Base-by-base conservation (phyloP, 306 rosid genomes). In the Begonia peltatifolia region DNA sequence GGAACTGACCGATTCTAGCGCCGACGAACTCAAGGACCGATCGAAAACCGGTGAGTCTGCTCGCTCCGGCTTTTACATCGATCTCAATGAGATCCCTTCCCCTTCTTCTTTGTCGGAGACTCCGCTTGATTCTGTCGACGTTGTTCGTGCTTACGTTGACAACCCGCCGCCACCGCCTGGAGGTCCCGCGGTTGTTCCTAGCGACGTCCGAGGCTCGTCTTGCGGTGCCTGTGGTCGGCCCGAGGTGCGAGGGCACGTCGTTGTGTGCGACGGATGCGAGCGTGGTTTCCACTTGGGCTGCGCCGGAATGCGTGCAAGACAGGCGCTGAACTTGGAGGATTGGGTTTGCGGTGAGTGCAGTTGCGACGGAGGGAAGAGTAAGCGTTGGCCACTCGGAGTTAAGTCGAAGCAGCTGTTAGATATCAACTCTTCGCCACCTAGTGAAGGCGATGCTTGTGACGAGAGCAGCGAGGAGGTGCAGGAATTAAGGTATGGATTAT, bases 261-360 rank as follows among this genome's bases (percentile, higher is more conserved):
- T 92, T 0, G 94, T 92, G n/a, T 92, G 99, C n/a, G 99, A 92
- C 58, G 93, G 87, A 9, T 92, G 99, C 56, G 99, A 92, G 86
- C 82, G 93, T 14, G 80, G 83, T 9, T 86, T 73, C 61, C 99
- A 92, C 60, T 58, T 83, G 58, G 60, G 71, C 15, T 92, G 99
- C 68, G 77, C 83, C 7, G 88, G 94, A 62, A 70, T 79, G 77
- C 80, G 82, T 15, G 86, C 85, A 6, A 74, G 72, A 1, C 84
- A 76, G 56, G 75, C 66, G 1, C 44, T 75, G 43, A 69, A 18
- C 57, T 13, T 65, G 2, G 84, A 62, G 22, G 99, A 92, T 70
- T 92, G 96, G 96, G 79, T 92, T 11, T 92, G 99, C 50, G 76
- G 76, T 3, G 96, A 92, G 66, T 92, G 99, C 13, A 46, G 55